Evolutionary conservation across 768 basidiomycete species (phyloP), one percentile per base, ranked within the genome.

Genomic region (Mycena galopus): DNA sequence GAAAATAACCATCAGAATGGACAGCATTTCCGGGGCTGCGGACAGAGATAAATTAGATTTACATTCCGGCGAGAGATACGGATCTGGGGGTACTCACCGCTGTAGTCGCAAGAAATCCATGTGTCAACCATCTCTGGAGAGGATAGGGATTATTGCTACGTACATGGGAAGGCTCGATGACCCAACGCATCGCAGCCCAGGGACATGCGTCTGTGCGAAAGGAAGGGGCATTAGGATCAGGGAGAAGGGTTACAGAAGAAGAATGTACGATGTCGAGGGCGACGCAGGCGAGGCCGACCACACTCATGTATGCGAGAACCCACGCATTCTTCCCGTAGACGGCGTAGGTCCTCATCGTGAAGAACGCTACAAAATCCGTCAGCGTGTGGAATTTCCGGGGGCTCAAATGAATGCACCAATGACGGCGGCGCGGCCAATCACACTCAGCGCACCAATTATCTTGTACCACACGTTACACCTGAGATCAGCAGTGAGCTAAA

Each of bases 1-100:
- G 29, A 81, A 82, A 1, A 79, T 69, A 14, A 75, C 72, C 79
- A 79, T 80, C 32, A 81, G 33, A 42, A 81, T 79, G 6, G 81
- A 77, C 10, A 82, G 73, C 25, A 80, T 59, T 8, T 77, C 76
- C 4, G 77, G 75, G 11, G 78, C 79, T 82, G n/a, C n/a, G n/a
- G n/a, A n/a, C n/a, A n/a, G 27, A 3, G 5, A 42, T 16, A 39
- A 39, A 39, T 14, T 51, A 61, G 37, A 37, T 17, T 42, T 35
- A 37, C 12, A 25, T 27, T 10, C 23, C 17, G 14, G 35, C 29
- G 37, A n/a, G n/a, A n/a, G n/a, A n/a, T n/a, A 5, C 10, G 4
- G 12, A 65, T 14, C 5, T 33, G n/a, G 5, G 55, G 17, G 25
- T 14, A 2, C 29, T 30, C 1, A 58, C 32, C 53, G 5, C 33